These are phyloP conservation scores for Scheffersomyces insectosa DNA, from an alignment of 1,139 yeast genomes.

Conservation along the genomic window DNA sequence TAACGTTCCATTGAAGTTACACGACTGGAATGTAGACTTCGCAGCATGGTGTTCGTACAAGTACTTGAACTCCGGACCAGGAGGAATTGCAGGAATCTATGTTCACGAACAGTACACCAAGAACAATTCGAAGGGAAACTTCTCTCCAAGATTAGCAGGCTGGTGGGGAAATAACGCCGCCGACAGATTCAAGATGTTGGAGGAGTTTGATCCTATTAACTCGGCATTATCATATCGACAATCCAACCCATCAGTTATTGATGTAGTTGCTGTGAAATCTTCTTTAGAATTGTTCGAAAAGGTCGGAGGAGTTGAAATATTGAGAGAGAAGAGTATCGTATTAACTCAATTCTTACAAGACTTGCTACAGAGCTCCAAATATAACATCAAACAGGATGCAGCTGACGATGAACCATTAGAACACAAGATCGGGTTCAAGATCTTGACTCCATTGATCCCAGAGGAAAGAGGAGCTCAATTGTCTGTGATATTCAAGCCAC, in stretches of 20 bases:
- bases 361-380: constrained; percentile 43
- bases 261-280: constrained; percentile 68
- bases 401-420: background rate
- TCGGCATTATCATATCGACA: constrained; percentile 88
- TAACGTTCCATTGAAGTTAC: constrained; percentile 72
- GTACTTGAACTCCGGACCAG: constrained; percentile 90
- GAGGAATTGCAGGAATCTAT: constrained; percentile 83
- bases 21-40: constrained; percentile 89
- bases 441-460: constrained; percentile 67
- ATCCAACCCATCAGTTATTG: constrained; percentile 89
- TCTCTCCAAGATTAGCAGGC: constrained; percentile 78
- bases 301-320: constrained; percentile 62
- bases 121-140: constrained; percentile 29
- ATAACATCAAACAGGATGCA: constrained; percentile 31
- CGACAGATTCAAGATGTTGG: constrained; percentile 78
- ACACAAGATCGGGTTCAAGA: constrained; percentile 51
- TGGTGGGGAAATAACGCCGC: constrained; percentile 92
- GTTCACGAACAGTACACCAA: constrained; percentile 58
- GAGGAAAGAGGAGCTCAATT: constrained; percentile 78
- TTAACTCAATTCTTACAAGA: constrained; percentile 61
- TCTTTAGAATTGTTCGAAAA: constrained; percentile 62
- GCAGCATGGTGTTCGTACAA: constrained; percentile 96
- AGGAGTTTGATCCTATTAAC: constrained; percentile 71
- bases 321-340: constrained; percentile 57
- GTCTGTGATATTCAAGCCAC: constrained; percentile 67